Conservation (phyloP, 768 basidiomycete species). For the Gelatoporia subvermispora region DNA sequence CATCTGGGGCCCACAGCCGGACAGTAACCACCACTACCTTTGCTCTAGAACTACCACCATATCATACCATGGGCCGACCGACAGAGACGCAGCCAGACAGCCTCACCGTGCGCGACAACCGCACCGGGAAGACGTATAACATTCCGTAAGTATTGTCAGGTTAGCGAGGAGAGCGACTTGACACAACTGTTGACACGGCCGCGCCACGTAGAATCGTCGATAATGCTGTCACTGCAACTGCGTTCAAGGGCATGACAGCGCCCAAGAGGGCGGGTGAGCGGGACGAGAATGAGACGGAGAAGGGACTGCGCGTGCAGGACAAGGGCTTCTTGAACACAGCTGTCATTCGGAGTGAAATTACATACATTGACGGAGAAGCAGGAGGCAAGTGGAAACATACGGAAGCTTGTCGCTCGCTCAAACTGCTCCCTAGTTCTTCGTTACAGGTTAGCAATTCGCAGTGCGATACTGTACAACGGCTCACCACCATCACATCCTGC, state of each 20-base stretch:
- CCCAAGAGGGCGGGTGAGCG: conserved; percentile 53
- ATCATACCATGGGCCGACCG: conserved; percentile 18
- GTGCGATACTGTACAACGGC: not conserved
- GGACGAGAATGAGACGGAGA: conserved; percentile 79
- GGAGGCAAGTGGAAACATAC: conserved; percentile 45
- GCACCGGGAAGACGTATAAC: conserved; percentile 73
- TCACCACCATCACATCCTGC: not conserved
- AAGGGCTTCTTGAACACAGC: conserved; percentile 83
- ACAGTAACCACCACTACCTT: not conserved
- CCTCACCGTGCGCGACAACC: conserved; percentile 76
- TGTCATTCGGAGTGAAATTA: conserved; percentile 75
- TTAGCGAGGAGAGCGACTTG: not conserved
- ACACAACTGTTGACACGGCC: not conserved
- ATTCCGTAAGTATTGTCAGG: conserved; percentile 54
- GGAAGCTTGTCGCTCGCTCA: not conserved
- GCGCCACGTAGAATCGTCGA: conserved; percentile 55
- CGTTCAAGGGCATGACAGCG: conserved; percentile 74
- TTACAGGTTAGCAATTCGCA: conserved; percentile 48
- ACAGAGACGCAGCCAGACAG: conserved; percentile 15
- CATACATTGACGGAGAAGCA: conserved; percentile 87
- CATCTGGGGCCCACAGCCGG: too few species aligned
- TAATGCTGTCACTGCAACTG: conserved; percentile 75
- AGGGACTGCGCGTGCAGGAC: conserved; percentile 74
- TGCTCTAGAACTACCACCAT: not conserved
- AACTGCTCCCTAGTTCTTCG: conserved; percentile 44